Conservation (phyloP, 306 rosid species). For the Alnus glutinosa region DNA sequence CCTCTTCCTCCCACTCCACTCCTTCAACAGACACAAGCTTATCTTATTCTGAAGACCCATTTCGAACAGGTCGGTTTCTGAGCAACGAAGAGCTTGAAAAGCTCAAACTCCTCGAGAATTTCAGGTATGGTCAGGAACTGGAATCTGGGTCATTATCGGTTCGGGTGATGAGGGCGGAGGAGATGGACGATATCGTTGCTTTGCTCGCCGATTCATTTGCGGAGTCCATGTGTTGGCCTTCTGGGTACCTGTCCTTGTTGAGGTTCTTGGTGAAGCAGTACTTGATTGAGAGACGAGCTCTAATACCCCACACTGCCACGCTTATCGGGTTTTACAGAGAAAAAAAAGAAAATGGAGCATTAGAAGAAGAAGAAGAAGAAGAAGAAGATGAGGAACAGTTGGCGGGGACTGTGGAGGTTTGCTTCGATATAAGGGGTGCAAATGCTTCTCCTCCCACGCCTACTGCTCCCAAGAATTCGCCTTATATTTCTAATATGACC, state of each 20-base stretch:
- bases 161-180: conserved; percentile 72
- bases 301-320: conserved; percentile 76
- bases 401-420: conserved; percentile 93
- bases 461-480: conserved; percentile 67
- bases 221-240: conserved; percentile 68
- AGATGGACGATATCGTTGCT: conserved; percentile 51
- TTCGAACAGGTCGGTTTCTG: conserved; percentile 60
- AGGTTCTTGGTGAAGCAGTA: conserved; percentile 72
- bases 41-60: conserved; percentile 46
- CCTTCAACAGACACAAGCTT: conserved; percentile 26
- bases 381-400: conserved; percentile 32
- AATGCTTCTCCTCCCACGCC: conserved; percentile 79
- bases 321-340: conserved; percentile 70
- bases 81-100: conserved; percentile 55
- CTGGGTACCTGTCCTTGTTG: conserved; percentile 54
- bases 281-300: conserved; percentile 56
- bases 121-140: conserved; percentile 51
- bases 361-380: conserved; percentile 1
- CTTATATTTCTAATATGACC: conserved; percentile 79
- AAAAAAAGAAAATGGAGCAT: conserved; percentile 6
- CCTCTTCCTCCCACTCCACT: conserved; percentile 39
- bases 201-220: conserved; percentile 81
- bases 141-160: conserved; percentile 71
- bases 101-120: conserved; percentile 55
- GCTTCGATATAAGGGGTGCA: conserved; percentile 67